Base-by-base conservation (phyloP, 208 protist species). In the Acanthamoeba quina region DNA sequence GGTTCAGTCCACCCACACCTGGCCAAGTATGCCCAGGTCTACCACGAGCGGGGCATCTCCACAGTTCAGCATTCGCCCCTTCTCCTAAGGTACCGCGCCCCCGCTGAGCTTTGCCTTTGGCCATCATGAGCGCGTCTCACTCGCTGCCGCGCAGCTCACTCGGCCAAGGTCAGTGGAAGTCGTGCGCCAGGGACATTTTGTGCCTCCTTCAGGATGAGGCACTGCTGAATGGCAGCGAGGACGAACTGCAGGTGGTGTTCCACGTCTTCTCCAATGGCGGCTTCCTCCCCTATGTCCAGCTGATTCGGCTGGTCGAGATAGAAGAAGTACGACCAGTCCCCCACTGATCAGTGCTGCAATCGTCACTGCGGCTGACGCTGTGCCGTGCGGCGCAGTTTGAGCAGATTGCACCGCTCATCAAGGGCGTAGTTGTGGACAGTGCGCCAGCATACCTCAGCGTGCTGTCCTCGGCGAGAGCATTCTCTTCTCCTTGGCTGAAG, bases 401-500 rank as follows among this genome's bases (percentile, higher is more conserved):
- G 64, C 24, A 70, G 29, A n/a, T 70, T 9, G 15, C 29, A 6
- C 29, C 29, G 15, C 64, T 37, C 15, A 11, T 70, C n/a, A 70
- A 70, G 15, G 64, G 64, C 1, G 29, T 70, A 7, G 34, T 37
- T 21, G 64, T 70, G 64, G 64, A 70, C 29, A 70, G 64, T 17
- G 64, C 64, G 1, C 64, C 64, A 70, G 64, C 64, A 0, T 5
- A 29, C n/a, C 7, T 70, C 29, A 70, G 5, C 19, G 64, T 37
- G 24, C 2, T 37, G 11, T 70, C 64, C 6, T 6, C 64, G 2
- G 64, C 64, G 13, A 29, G 64, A 21, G 64, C 64, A 19, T 70
- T 70, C 29, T 37, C 64, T 70, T 70, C 64, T 29, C 64, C 64
- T 11, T 70, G 64, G 64, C 64, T 70, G n/a, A 70, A 70, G 64